A percentile compares a stretch with the other conserved stretches of the same genome.
These are phyloP conservation scores for Fragaria nilgerrensis DNA, from an alignment of 306 rosid genomes.

Conservation along the genomic window DNA sequence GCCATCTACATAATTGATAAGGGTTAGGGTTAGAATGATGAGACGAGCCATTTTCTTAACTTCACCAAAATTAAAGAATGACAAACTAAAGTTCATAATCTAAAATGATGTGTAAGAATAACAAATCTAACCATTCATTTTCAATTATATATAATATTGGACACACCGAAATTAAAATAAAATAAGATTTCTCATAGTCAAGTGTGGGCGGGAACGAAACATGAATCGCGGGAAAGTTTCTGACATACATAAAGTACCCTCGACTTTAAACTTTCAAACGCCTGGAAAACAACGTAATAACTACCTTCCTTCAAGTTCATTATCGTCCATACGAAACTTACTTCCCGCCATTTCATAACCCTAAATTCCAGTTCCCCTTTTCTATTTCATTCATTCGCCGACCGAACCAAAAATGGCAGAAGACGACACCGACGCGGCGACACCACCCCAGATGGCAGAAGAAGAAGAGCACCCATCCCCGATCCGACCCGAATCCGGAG, in stretches of 20 bases:
- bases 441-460: not conserved
- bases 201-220: too few relatives aligned
- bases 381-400: not conserved
- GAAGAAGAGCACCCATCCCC: conserved; percentile 4
- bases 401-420: not conserved
- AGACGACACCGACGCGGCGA: not conserved
- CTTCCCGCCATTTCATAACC: conserved; percentile 53
- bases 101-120: too few relatives aligned
- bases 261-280: not conserved
- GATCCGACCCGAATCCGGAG: conserved; percentile 36
- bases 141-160: too few relatives aligned
- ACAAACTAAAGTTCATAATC: too few relatives aligned
- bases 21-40: too few relatives aligned
- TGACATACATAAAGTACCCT: not conserved
- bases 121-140: too few relatives aligned
- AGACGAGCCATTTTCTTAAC: too few relatives aligned
- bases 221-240: not conserved
- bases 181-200: too few relatives aligned
- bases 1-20: too few relatives aligned
- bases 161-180: too few relatives aligned
- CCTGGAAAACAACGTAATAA: not conserved
- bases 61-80: too few relatives aligned
- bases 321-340: not conserved
- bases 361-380: not conserved
- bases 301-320: not conserved